These are phyloP conservation scores for Dendrobium officinale DNA, from an alignment of 106 monocot genomes.

Conservation along the genomic window DNA sequence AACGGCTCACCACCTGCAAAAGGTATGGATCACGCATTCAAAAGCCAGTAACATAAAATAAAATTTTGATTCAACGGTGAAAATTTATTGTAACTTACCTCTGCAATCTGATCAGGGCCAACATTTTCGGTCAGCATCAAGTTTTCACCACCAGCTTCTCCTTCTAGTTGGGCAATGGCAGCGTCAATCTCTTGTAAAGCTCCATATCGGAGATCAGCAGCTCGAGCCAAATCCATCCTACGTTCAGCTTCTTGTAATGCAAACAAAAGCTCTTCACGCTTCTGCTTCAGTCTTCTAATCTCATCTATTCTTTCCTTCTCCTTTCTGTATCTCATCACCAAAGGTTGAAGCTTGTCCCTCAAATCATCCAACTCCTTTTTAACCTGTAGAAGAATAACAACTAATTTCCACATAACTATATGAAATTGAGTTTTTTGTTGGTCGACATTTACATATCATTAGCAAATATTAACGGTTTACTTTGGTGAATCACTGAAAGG, in stretches of 20 bases:
- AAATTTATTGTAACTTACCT: conserved; percentile 31
- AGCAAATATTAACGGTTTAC: no score
- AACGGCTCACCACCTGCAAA: conserved; percentile 68
- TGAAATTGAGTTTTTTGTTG: no score
- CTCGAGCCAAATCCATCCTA: conserved; percentile 60
- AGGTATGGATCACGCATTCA: background rate
- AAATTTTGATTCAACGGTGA: background rate
- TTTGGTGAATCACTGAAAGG: no score
- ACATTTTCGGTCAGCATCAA: conserved; percentile 84
- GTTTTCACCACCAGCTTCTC: conserved; percentile 53
- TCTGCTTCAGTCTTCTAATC: conserved; percentile 53
- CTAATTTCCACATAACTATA: no score
- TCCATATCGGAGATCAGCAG: conserved; percentile 71
- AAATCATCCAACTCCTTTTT: conserved; percentile 57
- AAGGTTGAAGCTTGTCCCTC: conserved; percentile 80
- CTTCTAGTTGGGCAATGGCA: conserved; percentile 75
- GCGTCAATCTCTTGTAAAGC: conserved; percentile 73
- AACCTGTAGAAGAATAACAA: conserved; percentile 27
- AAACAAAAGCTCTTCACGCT: conserved; percentile 45
- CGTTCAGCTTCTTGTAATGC: conserved; percentile 52
- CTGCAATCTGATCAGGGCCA: conserved; percentile 90
- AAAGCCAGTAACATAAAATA: background rate
- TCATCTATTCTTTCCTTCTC: conserved; percentile 93
- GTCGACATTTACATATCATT: no score
- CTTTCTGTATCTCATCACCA: conserved; percentile 77